These are phyloP conservation scores for Medicago lupulina DNA, from an alignment of 306 rosid genomes.

Conservation along the genomic window DNA sequence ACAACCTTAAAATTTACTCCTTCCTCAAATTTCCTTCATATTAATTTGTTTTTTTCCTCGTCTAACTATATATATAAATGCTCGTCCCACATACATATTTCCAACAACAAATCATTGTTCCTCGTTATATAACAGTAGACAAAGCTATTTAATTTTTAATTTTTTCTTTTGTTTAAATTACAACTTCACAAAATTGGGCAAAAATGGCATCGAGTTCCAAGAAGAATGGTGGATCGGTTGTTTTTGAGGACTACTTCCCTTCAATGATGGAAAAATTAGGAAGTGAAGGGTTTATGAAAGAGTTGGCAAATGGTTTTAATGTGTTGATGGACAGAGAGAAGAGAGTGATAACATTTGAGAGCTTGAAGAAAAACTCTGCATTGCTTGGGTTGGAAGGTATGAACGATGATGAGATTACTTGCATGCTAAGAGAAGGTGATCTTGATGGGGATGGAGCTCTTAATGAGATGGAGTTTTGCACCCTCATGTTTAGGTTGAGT, in stretches of 20 bases:
- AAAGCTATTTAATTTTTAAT: neutral
- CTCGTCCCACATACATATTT: neutral
- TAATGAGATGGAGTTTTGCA: conserved; percentile 81
- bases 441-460: conserved; percentile 79
- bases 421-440: conserved; percentile 88
- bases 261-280: conserved; percentile 79
- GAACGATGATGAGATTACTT: conserved; percentile 70
- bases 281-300: conserved; percentile 74
- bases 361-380: conserved; percentile 79
- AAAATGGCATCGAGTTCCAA: conserved; percentile 52
- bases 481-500: conserved; percentile 84
- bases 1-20: conserved; percentile 23
- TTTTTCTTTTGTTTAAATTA: too few relatives aligned
- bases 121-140: neutral
- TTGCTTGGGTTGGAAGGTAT: conserved; percentile 74
- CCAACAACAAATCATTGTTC: neutral
- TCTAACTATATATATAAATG: conserved; percentile 41
- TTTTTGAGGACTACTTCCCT: conserved; percentile 76
- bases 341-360: conserved; percentile 71
- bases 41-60: conserved; percentile 5
- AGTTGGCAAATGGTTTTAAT: conserved; percentile 68
- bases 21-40: conserved; percentile 32
- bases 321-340: conserved; percentile 72
- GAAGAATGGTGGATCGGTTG: conserved; percentile 45
- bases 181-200: neutral